phyloP scores from a whole-genome alignment of 371 early-diverging fungal species.

The Mortierella sp. region DNA sequence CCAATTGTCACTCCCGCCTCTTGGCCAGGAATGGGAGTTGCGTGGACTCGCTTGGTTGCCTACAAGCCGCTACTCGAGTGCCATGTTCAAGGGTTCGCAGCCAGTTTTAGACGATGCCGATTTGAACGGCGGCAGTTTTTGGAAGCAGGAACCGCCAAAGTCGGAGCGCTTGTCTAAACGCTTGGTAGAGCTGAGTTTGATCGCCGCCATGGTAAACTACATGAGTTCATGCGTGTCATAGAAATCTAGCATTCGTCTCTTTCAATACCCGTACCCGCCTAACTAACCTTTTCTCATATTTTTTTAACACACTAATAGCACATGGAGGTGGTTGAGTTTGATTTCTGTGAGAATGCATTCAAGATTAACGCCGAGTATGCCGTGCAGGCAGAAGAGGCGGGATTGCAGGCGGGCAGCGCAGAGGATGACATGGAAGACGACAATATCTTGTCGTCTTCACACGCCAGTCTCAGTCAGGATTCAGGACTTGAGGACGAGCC shows the following conservation, averaged over 20 bases:
- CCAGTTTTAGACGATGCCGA: conserved; percentile 42
- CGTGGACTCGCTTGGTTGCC: conserved; percentile 61
- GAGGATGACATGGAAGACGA: conserved; percentile 51
- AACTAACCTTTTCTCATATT: neutral
- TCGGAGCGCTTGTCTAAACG: conserved; percentile 40
- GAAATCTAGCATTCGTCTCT: neutral
- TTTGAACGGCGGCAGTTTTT: conserved; percentile 42
- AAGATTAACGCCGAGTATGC: conserved; percentile 40
- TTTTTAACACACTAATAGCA: conserved; percentile 16
- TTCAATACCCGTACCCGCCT: neutral
- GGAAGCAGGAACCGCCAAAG: conserved; percentile 44
- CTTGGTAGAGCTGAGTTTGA: conserved; percentile 49
- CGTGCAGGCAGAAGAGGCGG: conserved; percentile 23
- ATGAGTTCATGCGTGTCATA: neutral
- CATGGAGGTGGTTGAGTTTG: conserved; percentile 50
- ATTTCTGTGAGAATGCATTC: conserved; percentile 56
- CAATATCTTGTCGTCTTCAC: conserved; percentile 39
- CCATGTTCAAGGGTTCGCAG: conserved; percentile 57
- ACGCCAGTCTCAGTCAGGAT: conserved; percentile 49
- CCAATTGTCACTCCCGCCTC: conserved; percentile 45
- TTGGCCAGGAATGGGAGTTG: conserved; percentile 60
- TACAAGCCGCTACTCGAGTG: conserved; percentile 62
- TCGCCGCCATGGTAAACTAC: conserved; percentile 58
- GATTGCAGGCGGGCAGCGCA: neutral
- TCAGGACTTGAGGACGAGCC: conserved; percentile 46